These are phyloP conservation scores for Magnusiomyces fungicola DNA, from an alignment of 1,139 yeast species.

Conservation along the genomic window DNA sequence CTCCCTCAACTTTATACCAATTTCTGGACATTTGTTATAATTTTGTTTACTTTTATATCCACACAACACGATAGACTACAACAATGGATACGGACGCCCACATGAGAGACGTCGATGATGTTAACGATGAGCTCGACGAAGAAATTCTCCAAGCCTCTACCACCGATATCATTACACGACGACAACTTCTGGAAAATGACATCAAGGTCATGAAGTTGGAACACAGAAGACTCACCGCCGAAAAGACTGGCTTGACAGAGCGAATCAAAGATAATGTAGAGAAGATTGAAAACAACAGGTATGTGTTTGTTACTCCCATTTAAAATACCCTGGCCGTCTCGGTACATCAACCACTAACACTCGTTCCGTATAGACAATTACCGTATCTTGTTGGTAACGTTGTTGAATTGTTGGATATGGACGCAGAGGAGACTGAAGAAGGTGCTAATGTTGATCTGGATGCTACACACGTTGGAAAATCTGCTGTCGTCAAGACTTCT, in stretches of 20 bases:
- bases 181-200: slow-evolving; percentile 86
- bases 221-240: slow-evolving; percentile 83
- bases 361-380: slow-evolving; percentile 46
- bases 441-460: slow-evolving; percentile 95
- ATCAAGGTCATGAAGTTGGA: slow-evolving; percentile 94
- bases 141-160: slow-evolving; percentile 77
- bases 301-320: too few species aligned
- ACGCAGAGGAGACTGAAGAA: slow-evolving; percentile 80
- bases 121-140: slow-evolving; percentile 55
- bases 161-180: slow-evolving; percentile 76
- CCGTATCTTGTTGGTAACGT: slow-evolving; percentile 98
- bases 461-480: slow-evolving; percentile 88
- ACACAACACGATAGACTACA: not conserved
- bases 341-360: too few species aligned
- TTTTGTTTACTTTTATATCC: not conserved
- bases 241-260: slow-evolving; percentile 85
- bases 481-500: slow-evolving; percentile 95
- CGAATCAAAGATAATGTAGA: slow-evolving; percentile 94
- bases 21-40: not conserved
- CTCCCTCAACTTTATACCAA: not conserved
- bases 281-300: slow-evolving; percentile 85
- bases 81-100: slow-evolving; percentile 18
- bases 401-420: slow-evolving; percentile 86
- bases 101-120: slow-evolving; percentile 32
- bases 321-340: too few species aligned